phyloP scores from a whole-genome alignment of 2,329 filamentous ascomycete genomes.

The Fusarium annulatum region DNA sequence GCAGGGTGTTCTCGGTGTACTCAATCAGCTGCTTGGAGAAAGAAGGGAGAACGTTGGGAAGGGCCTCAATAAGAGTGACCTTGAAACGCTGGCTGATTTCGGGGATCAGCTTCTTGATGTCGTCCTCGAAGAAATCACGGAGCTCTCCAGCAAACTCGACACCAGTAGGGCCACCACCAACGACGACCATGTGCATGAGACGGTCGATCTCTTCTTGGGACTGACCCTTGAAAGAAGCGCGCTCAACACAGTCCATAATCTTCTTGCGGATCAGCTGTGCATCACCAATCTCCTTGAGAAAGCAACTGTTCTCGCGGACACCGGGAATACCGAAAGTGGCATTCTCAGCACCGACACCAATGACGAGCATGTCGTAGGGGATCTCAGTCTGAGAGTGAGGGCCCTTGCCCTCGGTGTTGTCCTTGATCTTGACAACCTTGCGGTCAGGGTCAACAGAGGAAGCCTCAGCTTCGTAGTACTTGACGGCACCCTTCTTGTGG shows the following conservation, averaged over 20 bases:
- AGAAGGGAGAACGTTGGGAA: constrained; percentile 95
- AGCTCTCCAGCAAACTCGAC: constrained; percentile 99
- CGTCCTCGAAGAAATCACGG: constrained; percentile 98
- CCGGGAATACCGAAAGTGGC: constrained; percentile 98
- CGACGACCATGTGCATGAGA: constrained; percentile 97
- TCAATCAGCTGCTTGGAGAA: constrained; percentile 99
- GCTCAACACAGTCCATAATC: constrained; percentile 99
- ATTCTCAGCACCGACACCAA: constrained; percentile 97
- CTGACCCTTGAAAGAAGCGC: constrained; percentile 98
- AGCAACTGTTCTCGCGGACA: constrained; percentile 94
- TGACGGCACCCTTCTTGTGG: constrained; percentile 92
- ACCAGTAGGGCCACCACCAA: constrained; percentile 93
- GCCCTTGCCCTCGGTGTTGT: constrained; percentile 94
- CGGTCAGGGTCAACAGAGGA: constrained; percentile 94
- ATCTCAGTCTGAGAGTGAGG: constrained; percentile 85
- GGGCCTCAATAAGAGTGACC: constrained; percentile 95
- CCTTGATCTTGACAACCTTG: constrained; percentile 88
- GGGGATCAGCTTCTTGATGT: constrained; percentile 97
- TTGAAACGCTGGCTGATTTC: constrained; percentile 96
- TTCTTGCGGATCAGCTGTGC: constrained; percentile 96
- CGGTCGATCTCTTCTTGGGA: constrained; percentile 87
- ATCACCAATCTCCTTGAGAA: constrained; percentile 97
- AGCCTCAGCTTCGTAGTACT: constrained; percentile 97
- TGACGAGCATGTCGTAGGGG: constrained; percentile 96
- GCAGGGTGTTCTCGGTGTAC: constrained; percentile 98